Conservation (phyloP, 2,329 filamentous ascomycete genomes). For the Claviceps sp. region DNA sequence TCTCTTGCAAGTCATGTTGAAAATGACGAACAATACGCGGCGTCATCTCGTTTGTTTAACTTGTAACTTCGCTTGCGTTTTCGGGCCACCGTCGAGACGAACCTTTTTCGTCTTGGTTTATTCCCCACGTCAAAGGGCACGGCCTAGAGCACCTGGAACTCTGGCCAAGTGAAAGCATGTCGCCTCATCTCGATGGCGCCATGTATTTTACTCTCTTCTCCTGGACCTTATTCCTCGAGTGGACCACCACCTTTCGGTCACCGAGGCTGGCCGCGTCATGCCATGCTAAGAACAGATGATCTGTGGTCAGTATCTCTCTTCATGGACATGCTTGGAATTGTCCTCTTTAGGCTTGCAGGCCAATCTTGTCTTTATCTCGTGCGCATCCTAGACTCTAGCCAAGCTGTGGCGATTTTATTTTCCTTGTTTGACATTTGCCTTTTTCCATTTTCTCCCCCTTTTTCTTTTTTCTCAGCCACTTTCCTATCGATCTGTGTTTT, state of each 20-base stretch:
- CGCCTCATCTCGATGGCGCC: background rate
- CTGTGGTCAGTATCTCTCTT: slow-evolving; percentile 15
- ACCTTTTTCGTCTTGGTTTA: background rate
- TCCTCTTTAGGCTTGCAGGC: slow-evolving; percentile 13
- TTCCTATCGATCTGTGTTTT: background rate
- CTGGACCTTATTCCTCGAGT: background rate
- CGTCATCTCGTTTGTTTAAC: background rate
- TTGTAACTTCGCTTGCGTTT: background rate
- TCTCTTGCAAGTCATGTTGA: background rate
- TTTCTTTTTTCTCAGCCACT: slow-evolving; percentile 7
- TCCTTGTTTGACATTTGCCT: slow-evolving; percentile 6
- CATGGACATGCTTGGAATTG: slow-evolving; percentile 20
- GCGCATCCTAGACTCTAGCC: slow-evolving; percentile 23
- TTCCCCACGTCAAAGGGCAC: background rate
- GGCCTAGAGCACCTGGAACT: background rate
- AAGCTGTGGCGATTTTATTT: slow-evolving; percentile 16
- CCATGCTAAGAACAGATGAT: slow-evolving; percentile 12
- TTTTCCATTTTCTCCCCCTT: slow-evolving; percentile 8
- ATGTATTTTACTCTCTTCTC: background rate
- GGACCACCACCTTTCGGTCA: background rate
- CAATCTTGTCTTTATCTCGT: slow-evolving; percentile 12
- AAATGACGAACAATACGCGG: background rate
- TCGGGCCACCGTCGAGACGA: background rate
- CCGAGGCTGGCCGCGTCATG: background rate
- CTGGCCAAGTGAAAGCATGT: background rate